A percentile compares a stretch with the other conserved stretches of the same genome.
These are phyloP conservation scores for Coemansia sp. DNA, from an alignment of 192 early-diverging fungal species.

Conservation along the genomic window DNA sequence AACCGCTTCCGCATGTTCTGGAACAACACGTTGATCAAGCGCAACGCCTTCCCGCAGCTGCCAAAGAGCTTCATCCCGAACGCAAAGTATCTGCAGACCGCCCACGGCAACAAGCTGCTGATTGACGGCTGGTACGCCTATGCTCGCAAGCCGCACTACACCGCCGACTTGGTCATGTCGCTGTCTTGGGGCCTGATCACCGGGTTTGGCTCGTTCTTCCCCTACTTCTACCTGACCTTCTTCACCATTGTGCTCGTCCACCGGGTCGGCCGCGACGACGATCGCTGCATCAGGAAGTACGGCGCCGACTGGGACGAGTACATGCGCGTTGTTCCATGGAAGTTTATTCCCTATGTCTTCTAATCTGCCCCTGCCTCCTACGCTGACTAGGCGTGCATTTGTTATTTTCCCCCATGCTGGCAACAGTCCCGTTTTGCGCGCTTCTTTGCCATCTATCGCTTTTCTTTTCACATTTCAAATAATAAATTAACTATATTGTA, in stretches of 20 bases:
- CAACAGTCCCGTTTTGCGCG: background rate
- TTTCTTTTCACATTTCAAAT: background rate
- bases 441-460: background rate
- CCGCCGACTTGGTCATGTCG: slow-evolving; percentile 93
- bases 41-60: slow-evolving; percentile 61
- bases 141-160: slow-evolving; percentile 93
- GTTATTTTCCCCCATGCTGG: background rate
- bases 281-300: slow-evolving; percentile 90
- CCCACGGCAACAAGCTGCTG: slow-evolving; percentile 79
- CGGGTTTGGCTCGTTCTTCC: slow-evolving; percentile 77
- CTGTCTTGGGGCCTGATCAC: slow-evolving; percentile 90
- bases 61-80: slow-evolving; percentile 69
- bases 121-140: slow-evolving; percentile 93
- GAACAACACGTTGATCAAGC: slow-evolving; percentile 57
- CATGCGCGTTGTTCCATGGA: slow-evolving; percentile 77
- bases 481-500: background rate
- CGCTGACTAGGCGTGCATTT: background rate
- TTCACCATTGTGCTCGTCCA: slow-evolving; percentile 91
- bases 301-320: slow-evolving; percentile 94
- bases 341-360: slow-evolving; percentile 82
- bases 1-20: slow-evolving; percentile 77
- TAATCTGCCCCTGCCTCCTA: slow-evolving; percentile 22
- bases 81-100: slow-evolving; percentile 86
- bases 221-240: slow-evolving; percentile 96
- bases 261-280: slow-evolving; percentile 85